Evolutionary conservation across 202 grass and related monocot genomes (phyloP).

Genomic region (Panicum hallii): DNA sequence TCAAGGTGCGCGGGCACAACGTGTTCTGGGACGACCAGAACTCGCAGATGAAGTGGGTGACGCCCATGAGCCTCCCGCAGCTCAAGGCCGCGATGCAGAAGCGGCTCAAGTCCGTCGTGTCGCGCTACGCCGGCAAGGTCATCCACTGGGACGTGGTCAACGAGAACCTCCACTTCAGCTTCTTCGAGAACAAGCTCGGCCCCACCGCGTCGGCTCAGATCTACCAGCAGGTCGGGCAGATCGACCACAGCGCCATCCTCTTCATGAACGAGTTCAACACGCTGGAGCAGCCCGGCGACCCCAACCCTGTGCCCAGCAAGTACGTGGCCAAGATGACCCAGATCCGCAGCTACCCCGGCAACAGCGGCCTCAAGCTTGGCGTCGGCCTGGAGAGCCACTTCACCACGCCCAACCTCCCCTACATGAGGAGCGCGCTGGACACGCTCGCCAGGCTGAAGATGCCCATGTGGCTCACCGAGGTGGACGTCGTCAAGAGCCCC

Average conservation of each 20-base stretch:
- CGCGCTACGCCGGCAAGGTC: conserved; percentile 63
- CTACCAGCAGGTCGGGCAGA: conserved; percentile 56
- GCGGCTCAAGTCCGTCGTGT: conserved; percentile 58
- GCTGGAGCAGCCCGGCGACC: conserved; percentile 65
- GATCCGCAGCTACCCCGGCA: conserved; percentile 46
- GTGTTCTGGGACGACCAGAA: conserved; percentile 77
- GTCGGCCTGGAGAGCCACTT: conserved; percentile 88
- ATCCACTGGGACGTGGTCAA: conserved; percentile 93
- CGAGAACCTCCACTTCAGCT: conserved; percentile 87
- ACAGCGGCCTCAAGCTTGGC: conserved; percentile 46
- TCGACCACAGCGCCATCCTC: conserved; percentile 47
- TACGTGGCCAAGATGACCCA: conserved; percentile 65
- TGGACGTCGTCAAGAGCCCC: conserved; percentile 58
- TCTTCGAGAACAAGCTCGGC: conserved; percentile 69
- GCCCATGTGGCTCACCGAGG: conserved; percentile 94
- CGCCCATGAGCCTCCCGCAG: conserved; percentile 24
- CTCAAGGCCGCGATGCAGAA: conserved; percentile 61
- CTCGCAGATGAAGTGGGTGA: conserved; percentile 69
- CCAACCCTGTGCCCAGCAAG: conserved; percentile 46
- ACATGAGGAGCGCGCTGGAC: conserved; percentile 69
- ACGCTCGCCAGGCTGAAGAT: conserved; percentile 60
- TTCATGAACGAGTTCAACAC: conserved; percentile 96
- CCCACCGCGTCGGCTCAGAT: conserved; percentile 51
- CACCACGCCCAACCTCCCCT: conserved; percentile 65
- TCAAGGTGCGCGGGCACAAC: conserved; percentile 73